phyloP scores from a whole-genome alignment of 352 stramenopile species.

The Pythium coloratum region DNA sequence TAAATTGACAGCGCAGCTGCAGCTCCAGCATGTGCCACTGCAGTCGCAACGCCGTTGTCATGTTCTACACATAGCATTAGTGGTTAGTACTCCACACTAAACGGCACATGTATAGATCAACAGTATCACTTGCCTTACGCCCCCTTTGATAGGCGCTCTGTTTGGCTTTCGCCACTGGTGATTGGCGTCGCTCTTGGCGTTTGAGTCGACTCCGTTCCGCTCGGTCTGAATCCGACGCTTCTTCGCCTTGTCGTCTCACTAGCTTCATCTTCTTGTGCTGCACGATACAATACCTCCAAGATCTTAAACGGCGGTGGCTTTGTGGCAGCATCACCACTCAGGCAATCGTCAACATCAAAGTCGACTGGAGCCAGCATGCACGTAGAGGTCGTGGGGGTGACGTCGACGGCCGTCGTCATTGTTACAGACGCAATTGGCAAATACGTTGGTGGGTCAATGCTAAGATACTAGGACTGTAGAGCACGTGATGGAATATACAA shows the following conservation, averaged over 20 bases:
- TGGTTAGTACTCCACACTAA: not conserved
- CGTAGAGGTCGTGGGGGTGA: too few relatives aligned
- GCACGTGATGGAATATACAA: too few relatives aligned
- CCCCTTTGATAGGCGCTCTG: not conserved
- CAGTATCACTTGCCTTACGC: not conserved
- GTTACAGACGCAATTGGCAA: too few relatives aligned
- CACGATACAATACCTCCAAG: not conserved
- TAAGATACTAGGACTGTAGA: too few relatives aligned
- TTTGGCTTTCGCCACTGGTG: not conserved
- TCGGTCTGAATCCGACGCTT: not conserved
- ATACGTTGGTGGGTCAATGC: too few relatives aligned
- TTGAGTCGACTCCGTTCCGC: not conserved
- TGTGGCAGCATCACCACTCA: too few relatives aligned
- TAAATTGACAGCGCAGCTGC: not conserved
- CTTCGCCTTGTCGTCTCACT: not conserved
- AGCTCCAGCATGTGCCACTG: not conserved
- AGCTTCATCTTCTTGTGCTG: not conserved
- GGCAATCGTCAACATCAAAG: too few relatives aligned
- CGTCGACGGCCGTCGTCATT: too few relatives aligned
- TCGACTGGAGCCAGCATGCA: too few relatives aligned
- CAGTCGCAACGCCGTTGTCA: not conserved
- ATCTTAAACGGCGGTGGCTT: too few relatives aligned
- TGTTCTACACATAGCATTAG: not conserved
- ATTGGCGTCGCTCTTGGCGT: not conserved
- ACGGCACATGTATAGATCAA: not conserved